phyloP scores from a whole-genome alignment of 306 rosid species.

The Casuarina equisetifolia region DNA sequence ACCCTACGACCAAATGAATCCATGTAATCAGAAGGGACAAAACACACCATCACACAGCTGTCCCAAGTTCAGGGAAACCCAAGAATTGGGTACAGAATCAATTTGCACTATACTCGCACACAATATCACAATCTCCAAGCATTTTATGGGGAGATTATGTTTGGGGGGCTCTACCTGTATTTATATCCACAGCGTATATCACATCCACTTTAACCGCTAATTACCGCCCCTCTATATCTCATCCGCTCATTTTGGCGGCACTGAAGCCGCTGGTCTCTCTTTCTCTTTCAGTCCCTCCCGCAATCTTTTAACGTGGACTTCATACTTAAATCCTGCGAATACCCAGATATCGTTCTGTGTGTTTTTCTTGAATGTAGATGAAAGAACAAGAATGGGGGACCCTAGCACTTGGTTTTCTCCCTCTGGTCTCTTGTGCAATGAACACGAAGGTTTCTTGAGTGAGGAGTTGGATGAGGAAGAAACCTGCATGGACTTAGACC shows the following conservation, averaged over 20 bases:
- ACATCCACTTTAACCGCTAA: constrained; percentile 35
- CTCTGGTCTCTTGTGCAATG: constrained; percentile 61
- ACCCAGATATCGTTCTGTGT: constrained; percentile 24
- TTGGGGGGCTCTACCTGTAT: neutral
- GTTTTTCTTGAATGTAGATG: constrained; percentile 16
- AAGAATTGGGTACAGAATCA: constrained; percentile 36
- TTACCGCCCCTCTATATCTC: constrained; percentile 51
- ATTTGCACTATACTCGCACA: neutral
- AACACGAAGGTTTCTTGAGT: constrained; percentile 44
- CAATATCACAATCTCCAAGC: constrained; percentile 25
- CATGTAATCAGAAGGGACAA: constrained; percentile 53
- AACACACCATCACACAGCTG: constrained; percentile 58
- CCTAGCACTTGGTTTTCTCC: constrained; percentile 43
- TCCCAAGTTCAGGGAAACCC: constrained; percentile 33
- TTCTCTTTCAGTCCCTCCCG: constrained; percentile 25
- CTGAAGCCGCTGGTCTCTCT: constrained; percentile 55
- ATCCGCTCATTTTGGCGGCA: constrained; percentile 88
- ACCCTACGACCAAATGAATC: constrained; percentile 31
- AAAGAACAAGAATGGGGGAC: constrained; percentile 44
- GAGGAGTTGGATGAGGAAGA: constrained; percentile 22
- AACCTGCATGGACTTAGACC: constrained; percentile 19
- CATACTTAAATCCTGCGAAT: constrained; percentile 34
- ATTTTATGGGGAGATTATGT: constrained; percentile 26
- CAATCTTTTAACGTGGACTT: constrained; percentile 30
- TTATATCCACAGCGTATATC: neutral